A percentile compares a stretch with the other conserved stretches of the same genome.
These are phyloP conservation scores for Heritiera littoralis DNA, from an alignment of 345 rosid species.

Conservation along the genomic window DNA sequence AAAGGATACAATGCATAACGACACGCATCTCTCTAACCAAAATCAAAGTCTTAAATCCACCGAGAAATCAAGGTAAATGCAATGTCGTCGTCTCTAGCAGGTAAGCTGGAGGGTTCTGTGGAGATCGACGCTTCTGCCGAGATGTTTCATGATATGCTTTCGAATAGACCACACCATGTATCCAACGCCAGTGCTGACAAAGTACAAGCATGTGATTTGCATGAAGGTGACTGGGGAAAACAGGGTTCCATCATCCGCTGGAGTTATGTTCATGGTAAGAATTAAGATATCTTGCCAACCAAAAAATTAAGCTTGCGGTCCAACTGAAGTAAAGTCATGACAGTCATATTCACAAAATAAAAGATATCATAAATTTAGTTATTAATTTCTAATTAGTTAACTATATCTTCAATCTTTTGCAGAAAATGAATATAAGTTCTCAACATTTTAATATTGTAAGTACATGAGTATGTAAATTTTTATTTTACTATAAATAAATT, in stretches of 20 bases:
- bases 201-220: conserved; percentile 34
- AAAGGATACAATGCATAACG: not conserved
- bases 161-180: conserved; percentile 41
- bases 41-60: not conserved
- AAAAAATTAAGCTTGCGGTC: too few relatives aligned
- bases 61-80: not conserved
- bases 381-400: too few relatives aligned
- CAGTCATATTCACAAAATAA: too few relatives aligned
- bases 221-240: conserved; percentile 44
- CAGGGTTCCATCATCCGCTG: conserved; percentile 35
- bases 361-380: too few relatives aligned
- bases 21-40: not conserved
- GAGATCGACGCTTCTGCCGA: conserved; percentile 24
- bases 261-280: conserved; percentile 40
- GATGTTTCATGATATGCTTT: conserved; percentile 29
- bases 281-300: not conserved
- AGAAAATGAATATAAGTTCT: too few relatives aligned
- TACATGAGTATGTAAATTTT: too few relatives aligned
- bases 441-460: too few relatives aligned
- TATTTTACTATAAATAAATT: too few relatives aligned
- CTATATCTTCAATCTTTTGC: too few relatives aligned
- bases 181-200: conserved; percentile 33
- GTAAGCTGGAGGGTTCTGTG: conserved; percentile 26
- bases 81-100: conserved; percentile 7
- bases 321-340: too few relatives aligned